Conservation (phyloP, 2,329 filamentous ascomycete genomes). For the Pestalotiopsis sp. region DNA sequence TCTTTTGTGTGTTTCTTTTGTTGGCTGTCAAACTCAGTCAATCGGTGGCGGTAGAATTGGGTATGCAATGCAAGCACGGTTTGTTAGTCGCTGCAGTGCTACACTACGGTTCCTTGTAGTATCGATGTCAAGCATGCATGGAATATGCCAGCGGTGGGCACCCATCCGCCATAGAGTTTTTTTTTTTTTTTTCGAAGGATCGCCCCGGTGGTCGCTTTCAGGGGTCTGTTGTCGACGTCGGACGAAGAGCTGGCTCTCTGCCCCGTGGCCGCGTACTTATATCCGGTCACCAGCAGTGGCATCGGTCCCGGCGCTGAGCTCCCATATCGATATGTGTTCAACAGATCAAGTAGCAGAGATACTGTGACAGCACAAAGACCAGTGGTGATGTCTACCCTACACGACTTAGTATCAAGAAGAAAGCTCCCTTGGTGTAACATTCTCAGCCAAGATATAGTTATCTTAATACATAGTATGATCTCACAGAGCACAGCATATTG, state of each 20-base stretch:
- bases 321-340: background rate
- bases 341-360: background rate
- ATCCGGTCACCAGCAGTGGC: background rate
- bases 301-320: background rate
- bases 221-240: background rate
- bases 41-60: background rate
- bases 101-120: background rate
- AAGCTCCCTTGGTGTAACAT: too few relatives aligned
- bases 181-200: background rate
- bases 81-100: background rate
- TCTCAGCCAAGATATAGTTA: too few relatives aligned
- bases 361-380: background rate
- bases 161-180: too few relatives aligned
- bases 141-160: background rate
- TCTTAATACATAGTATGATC: too few relatives aligned
- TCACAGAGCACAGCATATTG: too few relatives aligned
- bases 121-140: background rate
- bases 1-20: slow-evolving; percentile 8
- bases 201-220: background rate
- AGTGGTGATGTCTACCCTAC: background rate
- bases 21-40: background rate
- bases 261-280: background rate
- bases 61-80: background rate
- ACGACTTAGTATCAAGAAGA: too few relatives aligned
- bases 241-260: background rate